Percentiles rank a stretch among this genome's conserved stretches.
These are phyloP conservation scores for Taiozyma sp. DNA, from an alignment of 1,139 yeast genomes.

Conservation along the genomic window DNA sequence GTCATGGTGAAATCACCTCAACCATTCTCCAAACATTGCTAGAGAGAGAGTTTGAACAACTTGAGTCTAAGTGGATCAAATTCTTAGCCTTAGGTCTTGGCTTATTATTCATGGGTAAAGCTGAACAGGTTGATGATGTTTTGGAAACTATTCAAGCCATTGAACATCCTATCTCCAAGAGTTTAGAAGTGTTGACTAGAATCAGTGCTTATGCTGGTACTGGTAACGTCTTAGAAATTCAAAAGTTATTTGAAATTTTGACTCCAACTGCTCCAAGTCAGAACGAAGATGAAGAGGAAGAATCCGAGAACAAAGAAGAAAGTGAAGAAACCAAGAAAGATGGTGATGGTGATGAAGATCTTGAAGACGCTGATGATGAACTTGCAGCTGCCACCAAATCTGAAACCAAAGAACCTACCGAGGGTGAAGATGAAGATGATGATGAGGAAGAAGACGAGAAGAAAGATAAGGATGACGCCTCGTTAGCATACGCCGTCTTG, in stretches of 20 bases:
- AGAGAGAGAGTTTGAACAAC: slow-evolving; percentile 76
- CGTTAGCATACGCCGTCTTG: slow-evolving; percentile 87
- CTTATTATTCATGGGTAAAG: slow-evolving; percentile 86
- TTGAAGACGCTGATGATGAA: slow-evolving; percentile 22
- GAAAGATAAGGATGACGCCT: slow-evolving; percentile 56
- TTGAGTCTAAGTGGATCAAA: slow-evolving; percentile 82
- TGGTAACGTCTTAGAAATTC: slow-evolving; percentile 95
- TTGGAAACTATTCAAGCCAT: slow-evolving; percentile 92
- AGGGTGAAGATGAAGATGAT: slow-evolving; percentile 27
- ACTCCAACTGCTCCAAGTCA: slow-evolving; percentile 52
- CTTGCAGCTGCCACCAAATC: slow-evolving; percentile 15
- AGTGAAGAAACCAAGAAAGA: slow-evolving; percentile 17
- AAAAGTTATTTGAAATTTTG: slow-evolving; percentile 83
- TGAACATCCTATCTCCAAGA: slow-evolving; percentile 89
- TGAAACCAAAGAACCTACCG: slow-evolving; percentile 2
- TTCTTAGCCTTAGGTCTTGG: slow-evolving; percentile 93
- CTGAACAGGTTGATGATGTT: slow-evolving; percentile 93
- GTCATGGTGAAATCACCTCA: slow-evolving; percentile 91
- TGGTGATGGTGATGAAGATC: slow-evolving; percentile 19
- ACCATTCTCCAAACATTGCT: slow-evolving; percentile 85
- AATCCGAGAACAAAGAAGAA: slow-evolving; percentile 31
- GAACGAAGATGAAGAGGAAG: slow-evolving; percentile 39
- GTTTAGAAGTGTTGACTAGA: slow-evolving; percentile 84
- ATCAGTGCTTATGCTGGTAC: slow-evolving; percentile 97
- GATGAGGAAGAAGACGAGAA: slow-evolving; percentile 27